Evolutionary conservation across 192 early-diverging fungal species (phyloP), one percentile per base, ranked within the genome.

Genomic region (Umbelopsis ramanniana): DNA sequence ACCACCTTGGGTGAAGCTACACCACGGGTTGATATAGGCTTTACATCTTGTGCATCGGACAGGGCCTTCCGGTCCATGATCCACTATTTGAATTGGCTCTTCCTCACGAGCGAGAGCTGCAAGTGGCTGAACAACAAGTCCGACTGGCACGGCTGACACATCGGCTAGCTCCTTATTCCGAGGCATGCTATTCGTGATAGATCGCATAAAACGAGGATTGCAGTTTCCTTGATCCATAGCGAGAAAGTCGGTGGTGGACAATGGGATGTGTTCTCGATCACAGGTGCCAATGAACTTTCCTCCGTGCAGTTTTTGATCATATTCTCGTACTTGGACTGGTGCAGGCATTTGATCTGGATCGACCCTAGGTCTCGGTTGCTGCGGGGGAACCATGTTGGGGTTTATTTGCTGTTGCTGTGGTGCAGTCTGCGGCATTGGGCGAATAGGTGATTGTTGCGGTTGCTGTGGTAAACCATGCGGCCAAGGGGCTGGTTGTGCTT

Each of bases 291-390:
- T 97, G n/a, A 89, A 86, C 46, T 86, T 77, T 23, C 86, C 84
- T 33, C 83, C 85, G 79, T 93, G 92, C 9, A 84, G 55, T 23
- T 84, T 76, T 74, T 97, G 95, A 76, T 99, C 96, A 19, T 81
- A 78, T 54, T 93, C 90, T 67, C 95, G 93, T 35, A 98, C 97
- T 35, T 87, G 84, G 4, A 95, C 87, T 22, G 97, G 96, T 9
- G 92, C 89, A 19, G 97, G 97, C 75, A 99, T 94, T 72, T 96
- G 93, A 81, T 94, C 91, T 12, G 97, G 96, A 74, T 99, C 95
- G 53, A 99, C 98, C n/a, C 89, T 85, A 23, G 90, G 88, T 12
- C 72, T 69, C 48, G 70, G 77, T 45, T 78, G 79, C 22, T 54
- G 77, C 14, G 71, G 82, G 69, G 71, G 79, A 46, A 63, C 67